Percentiles rank a stretch among this genome's conserved stretches.
Evolutionary conservation across 805 yeast genomes (phyloP).

Genomic region (Candida boleticola): DNA sequence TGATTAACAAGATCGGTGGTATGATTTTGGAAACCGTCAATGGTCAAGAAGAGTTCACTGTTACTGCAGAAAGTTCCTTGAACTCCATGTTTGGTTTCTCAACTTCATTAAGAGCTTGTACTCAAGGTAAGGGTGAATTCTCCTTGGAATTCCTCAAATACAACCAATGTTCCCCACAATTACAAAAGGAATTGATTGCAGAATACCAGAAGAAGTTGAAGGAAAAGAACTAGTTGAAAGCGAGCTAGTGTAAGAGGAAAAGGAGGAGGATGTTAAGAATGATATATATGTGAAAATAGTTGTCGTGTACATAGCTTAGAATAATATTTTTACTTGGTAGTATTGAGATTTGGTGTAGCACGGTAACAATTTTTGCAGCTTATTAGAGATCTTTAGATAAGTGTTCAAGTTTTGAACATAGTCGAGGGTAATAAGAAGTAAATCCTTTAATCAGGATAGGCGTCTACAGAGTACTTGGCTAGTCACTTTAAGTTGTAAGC

Average conservation of each 20-base stretch:
- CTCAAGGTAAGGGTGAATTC: conserved; percentile 99
- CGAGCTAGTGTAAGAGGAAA: no score
- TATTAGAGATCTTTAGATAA: no score
- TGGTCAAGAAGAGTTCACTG: conserved; percentile 90
- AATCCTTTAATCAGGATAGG: no score
- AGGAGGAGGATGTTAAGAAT: conserved; percentile 1
- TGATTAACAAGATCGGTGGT: conserved; percentile 89
- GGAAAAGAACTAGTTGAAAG: conserved; percentile 8
- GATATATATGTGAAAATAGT: neutral
- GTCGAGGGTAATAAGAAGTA: no score
- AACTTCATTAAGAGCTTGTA: conserved; percentile 88
- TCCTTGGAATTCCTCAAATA: conserved; percentile 91
- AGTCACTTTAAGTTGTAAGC: no score
- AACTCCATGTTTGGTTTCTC: conserved; percentile 97
- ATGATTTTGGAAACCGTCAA: conserved; percentile 92
- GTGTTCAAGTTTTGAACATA: no score
- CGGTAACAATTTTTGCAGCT: no score
- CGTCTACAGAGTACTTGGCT: no score
- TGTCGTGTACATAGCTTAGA: neutral
- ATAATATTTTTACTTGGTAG: neutral
- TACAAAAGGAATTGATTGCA: conserved; percentile 86
- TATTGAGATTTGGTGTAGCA: no score
- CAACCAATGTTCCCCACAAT: conserved; percentile 84
- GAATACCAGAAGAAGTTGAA: conserved; percentile 51
- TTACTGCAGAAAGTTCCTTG: conserved; percentile 93